These are phyloP conservation scores for Pholiota adiposa DNA, from an alignment of 1,284 basidiomycete genomes.

Conservation along the genomic window DNA sequence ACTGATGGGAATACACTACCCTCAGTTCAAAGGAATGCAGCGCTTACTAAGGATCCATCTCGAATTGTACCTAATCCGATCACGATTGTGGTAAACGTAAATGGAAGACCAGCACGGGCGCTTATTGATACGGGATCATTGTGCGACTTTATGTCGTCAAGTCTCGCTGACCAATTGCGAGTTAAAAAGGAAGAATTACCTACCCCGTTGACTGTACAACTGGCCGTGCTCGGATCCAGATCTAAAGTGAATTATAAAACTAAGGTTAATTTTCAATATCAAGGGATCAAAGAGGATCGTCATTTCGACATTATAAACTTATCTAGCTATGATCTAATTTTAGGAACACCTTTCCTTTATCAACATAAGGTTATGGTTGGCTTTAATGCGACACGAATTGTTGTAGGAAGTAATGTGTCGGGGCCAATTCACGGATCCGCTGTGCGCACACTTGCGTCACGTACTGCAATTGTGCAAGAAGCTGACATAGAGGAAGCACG, in stretches of 20 bases:
- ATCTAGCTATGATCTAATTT: too few species aligned
- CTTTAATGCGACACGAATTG: too few species aligned
- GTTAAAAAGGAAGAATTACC: background rate
- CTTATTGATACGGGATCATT: constrained; percentile 1
- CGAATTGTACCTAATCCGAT: background rate
- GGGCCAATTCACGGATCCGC: too few species aligned
- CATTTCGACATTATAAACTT: too few species aligned
- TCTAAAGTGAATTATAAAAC: background rate
- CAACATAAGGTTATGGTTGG: too few species aligned
- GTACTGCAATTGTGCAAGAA: constrained; percentile 16
- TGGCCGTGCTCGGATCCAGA: constrained; percentile 11
- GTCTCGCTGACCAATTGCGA: constrained; percentile 11
- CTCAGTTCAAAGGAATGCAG: background rate
- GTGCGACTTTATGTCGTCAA: constrained; percentile 3
- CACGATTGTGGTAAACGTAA: background rate
- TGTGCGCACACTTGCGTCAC: too few species aligned
- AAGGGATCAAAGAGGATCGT: background rate
- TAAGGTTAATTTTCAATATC: background rate
- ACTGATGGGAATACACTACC: background rate
- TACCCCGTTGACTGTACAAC: constrained; percentile 6
- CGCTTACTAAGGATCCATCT: background rate
- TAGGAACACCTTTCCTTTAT: too few species aligned
- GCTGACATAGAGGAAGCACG: constrained; percentile 21
- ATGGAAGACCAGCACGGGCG: constrained; percentile 7
- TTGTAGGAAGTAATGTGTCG: too few species aligned